These are phyloP conservation scores for Pseudoneurospora amorphoporcata DNA, from an alignment of 495 filamentous ascomycete species.

Conservation along the genomic window DNA sequence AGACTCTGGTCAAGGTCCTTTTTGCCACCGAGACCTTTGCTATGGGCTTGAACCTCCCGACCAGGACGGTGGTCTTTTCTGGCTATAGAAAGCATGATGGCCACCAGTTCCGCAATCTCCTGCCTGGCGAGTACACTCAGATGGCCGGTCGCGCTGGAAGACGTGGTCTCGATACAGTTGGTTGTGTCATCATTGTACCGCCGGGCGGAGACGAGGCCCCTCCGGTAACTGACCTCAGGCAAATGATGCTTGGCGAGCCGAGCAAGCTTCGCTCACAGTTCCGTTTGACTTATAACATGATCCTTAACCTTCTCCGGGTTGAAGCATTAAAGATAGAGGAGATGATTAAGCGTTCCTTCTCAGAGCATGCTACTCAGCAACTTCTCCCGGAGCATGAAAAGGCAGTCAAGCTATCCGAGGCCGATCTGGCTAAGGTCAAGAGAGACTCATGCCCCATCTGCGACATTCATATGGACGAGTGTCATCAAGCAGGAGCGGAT, in stretches of 20 bases:
- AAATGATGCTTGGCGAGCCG: slow-evolving; percentile 94
- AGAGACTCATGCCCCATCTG: slow-evolving; percentile 75
- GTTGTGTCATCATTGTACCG: slow-evolving; percentile 85
- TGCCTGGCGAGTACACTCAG: slow-evolving; percentile 95
- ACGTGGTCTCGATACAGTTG: slow-evolving; percentile 82
- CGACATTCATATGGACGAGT: slow-evolving; percentile 64
- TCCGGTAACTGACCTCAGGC: slow-evolving; percentile 63
- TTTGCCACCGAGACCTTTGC: slow-evolving; percentile 98
- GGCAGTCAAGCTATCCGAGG: slow-evolving; percentile 84
- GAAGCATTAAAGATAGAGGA: slow-evolving; percentile 98
- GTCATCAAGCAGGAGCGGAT: slow-evolving; percentile 70
- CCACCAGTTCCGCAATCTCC: slow-evolving; percentile 76
- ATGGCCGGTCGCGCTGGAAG: slow-evolving; percentile 95
- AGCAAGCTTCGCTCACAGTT: slow-evolving; percentile 95
- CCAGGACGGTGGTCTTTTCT: slow-evolving; percentile 93
- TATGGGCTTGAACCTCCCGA: slow-evolving; percentile 94
- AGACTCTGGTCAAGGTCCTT: slow-evolving; percentile 86
- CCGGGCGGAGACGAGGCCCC: slow-evolving; percentile 75
- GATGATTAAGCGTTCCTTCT: slow-evolving; percentile 99
- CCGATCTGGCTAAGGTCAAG: slow-evolving; percentile 80
- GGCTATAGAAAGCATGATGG: slow-evolving; percentile 95
- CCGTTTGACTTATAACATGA: slow-evolving; percentile 98
- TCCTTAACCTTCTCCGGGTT: slow-evolving; percentile 86
- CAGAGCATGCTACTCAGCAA: slow-evolving; percentile 96
- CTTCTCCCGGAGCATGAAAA: slow-evolving; percentile 91